phyloP scores from a whole-genome alignment of 1,139 yeast species.

The Blastobotrys apis region DNA sequence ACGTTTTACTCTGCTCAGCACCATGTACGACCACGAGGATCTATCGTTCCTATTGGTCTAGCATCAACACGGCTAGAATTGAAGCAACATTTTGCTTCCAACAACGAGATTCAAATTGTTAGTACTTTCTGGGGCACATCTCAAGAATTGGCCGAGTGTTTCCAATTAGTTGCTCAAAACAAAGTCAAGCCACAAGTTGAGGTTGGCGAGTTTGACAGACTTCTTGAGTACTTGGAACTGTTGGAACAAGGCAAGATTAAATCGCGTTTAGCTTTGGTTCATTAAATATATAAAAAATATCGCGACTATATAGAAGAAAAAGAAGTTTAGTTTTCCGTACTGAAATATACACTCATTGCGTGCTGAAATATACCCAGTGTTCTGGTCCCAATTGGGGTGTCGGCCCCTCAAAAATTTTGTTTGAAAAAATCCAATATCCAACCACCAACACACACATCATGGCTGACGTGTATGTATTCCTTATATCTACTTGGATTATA shows the following conservation, averaged over 20 bases:
- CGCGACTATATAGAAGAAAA: no score
- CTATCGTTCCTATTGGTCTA: constrained; percentile 45
- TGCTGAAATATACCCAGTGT: not conserved
- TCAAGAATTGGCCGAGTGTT: constrained; percentile 43
- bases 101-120: constrained; percentile 43
- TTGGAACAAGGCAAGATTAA: constrained; percentile 41
- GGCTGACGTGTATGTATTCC: constrained; percentile 5
- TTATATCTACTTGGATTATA: not conserved
- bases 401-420: not conserved
- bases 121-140: constrained; percentile 49
- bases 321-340: not conserved
- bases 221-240: constrained; percentile 40
- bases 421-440: no score
- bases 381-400: no score
- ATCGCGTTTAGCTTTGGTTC: constrained; percentile 44
- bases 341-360: not conserved
- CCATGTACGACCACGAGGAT: constrained; percentile 41
- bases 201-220: constrained; percentile 36
- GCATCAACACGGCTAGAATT: constrained; percentile 38
- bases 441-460: no score
- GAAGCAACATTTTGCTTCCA: constrained; percentile 33
- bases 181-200: constrained; percentile 41
- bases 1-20: constrained; percentile 30
- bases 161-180: constrained; percentile 45
- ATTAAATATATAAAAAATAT: no score